Percentiles rank a stretch among this genome's conserved stretches.
phyloP scores from a whole-genome alignment of 192 early-diverging fungal species.

The Rhizoclosmatium sp. region DNA sequence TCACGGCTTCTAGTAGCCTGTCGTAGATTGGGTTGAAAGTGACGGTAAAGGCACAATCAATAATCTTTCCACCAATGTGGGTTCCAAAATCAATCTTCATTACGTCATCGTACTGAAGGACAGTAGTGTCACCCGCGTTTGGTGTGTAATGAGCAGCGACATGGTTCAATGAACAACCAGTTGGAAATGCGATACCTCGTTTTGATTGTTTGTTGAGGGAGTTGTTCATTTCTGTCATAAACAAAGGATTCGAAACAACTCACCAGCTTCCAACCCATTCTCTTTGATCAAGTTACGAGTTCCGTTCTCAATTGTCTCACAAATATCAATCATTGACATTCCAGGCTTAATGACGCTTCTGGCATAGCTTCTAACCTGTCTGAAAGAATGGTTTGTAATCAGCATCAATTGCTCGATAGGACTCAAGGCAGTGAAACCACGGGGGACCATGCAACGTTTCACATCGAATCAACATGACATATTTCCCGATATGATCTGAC shows the following conservation, averaged over 20 bases:
- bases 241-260: conserved; percentile 16
- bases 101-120: conserved; percentile 88
- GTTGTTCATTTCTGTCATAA: not conserved
- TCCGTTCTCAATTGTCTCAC: conserved; percentile 93
- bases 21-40: conserved; percentile 93
- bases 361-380: conserved; percentile 82
- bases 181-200: conserved; percentile 91
- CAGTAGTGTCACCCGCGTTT: conserved; percentile 94
- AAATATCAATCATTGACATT: conserved; percentile 92
- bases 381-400: not conserved
- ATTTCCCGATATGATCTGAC: too few species aligned
- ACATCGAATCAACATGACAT: too few species aligned
- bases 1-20: conserved; percentile 83
- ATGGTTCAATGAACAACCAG: conserved; percentile 91
- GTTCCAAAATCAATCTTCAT: conserved; percentile 97
- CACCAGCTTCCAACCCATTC: conserved; percentile 78
- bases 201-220: not conserved
- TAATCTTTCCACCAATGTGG: conserved; percentile 90
- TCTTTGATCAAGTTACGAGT: conserved; percentile 88
- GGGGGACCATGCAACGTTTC: too few species aligned
- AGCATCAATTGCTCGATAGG: not conserved
- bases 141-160: conserved; percentile 98
- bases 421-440: not conserved
- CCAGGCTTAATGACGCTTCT: conserved; percentile 87
- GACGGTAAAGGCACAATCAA: conserved; percentile 95